Conservation (phyloP, 1,284 basidiomycete species). For the Xerocomus amazonicus region DNA sequence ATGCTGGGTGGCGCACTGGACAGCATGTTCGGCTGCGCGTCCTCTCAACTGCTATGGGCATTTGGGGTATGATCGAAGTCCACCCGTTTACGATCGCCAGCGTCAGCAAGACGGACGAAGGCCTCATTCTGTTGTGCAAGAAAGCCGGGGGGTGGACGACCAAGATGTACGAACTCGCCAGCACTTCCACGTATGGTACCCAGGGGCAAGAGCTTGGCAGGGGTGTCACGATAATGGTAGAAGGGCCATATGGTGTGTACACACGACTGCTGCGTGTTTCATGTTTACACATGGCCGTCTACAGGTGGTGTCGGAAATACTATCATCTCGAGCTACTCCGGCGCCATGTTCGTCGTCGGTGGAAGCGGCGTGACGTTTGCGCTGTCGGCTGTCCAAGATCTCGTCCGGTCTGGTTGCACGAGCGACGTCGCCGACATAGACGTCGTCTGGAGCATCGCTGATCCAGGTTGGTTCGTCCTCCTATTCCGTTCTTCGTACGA, state of each 20-base stretch:
- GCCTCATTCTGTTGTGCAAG: conserved; percentile 60
- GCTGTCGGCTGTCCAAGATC: conserved; percentile 59
- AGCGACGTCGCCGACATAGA: conserved; percentile 59
- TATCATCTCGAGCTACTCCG: conserved; percentile 62
- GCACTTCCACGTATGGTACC: conserved; percentile 38
- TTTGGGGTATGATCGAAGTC: conserved; percentile 54
- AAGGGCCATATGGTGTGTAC: conserved; percentile 68
- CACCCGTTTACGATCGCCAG: conserved; percentile 81
- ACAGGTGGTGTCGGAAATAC: conserved; percentile 63
- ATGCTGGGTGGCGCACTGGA: conserved; percentile 78
- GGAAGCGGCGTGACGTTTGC: conserved; percentile 75
- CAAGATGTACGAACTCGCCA: conserved; percentile 54
- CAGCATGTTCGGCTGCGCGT: conserved; percentile 77
- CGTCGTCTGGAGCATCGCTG: conserved; percentile 64
- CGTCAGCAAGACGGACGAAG: conserved; percentile 41
- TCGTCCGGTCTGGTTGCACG: conserved; percentile 46
- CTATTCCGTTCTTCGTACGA: not conserved
- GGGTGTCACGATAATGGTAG: conserved; percentile 56
- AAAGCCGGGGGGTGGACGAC: conserved; percentile 64
- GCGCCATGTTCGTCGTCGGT: conserved; percentile 63
- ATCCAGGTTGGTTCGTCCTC: conserved; percentile 43
- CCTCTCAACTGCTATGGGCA: conserved; percentile 54
- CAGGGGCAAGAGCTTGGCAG: conserved; percentile 38
- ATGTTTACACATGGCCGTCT: not conserved
- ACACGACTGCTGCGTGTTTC: not conserved